phyloP scores from a whole-genome alignment of 352 stramenopile genomes.

The Phytophthora syringae region DNA sequence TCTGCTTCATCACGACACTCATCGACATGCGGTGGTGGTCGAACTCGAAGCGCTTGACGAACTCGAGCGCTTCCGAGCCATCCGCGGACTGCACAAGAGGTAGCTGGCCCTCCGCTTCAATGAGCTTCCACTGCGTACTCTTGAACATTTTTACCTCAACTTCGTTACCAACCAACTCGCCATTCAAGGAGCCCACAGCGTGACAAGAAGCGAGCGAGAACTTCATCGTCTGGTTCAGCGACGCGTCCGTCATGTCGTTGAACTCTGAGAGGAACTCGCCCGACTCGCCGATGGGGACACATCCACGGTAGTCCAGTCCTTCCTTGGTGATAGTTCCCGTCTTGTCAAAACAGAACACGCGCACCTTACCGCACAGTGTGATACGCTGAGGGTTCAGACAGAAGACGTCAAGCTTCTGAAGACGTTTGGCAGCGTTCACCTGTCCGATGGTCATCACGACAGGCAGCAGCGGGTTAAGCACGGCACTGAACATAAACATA shows the following conservation, averaged over 20 bases:
- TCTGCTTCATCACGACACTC: constrained; percentile 86
- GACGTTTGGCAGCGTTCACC: constrained; percentile 83
- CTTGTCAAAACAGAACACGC: constrained; percentile 93
- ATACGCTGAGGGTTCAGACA: constrained; percentile 88
- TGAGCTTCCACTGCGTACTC: constrained; percentile 68
- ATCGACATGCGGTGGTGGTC: constrained; percentile 93
- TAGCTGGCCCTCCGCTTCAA: constrained; percentile 55
- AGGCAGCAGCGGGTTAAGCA: constrained; percentile 87
- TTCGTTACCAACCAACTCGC: constrained; percentile 84
- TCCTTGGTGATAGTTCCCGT: constrained; percentile 93
- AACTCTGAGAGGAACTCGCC: constrained; percentile 50
- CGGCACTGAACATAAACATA: constrained; percentile 82
- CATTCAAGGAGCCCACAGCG: constrained; percentile 71
- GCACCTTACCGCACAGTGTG: constrained; percentile 90
- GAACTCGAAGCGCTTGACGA: constrained; percentile 93
- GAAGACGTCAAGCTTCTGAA: constrained; percentile 77
- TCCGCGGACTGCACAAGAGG: constrained; percentile 55
- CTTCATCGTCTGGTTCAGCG: constrained; percentile 52
- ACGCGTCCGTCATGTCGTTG: constrained; percentile 62
- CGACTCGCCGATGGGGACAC: constrained; percentile 53
- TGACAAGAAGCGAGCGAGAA: constrained; percentile 87
- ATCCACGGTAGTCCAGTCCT: constrained; percentile 85
- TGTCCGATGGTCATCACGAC: constrained; percentile 91
- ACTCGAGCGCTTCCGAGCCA: constrained; percentile 54
- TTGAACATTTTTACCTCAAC: constrained; percentile 92